Base-by-base conservation (phyloP, 176 grass and related monocot genomes). In the Triticum turgidum region DNA sequence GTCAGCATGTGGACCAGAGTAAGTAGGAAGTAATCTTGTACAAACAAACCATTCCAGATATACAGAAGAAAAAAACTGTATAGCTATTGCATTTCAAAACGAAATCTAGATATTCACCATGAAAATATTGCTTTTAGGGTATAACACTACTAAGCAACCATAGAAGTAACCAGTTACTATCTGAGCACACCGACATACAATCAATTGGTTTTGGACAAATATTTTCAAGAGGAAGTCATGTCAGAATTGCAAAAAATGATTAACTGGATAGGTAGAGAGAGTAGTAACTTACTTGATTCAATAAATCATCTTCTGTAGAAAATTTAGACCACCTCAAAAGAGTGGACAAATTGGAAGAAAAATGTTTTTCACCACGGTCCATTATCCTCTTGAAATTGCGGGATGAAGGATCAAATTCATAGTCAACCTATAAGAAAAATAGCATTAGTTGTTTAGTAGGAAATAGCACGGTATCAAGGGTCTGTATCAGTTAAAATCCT, bases 301-400 rank as follows among this genome's bases (percentile, higher is more conserved):
- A 76, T 49, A 97, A 82, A 44, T 97, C 90, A 15, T 58, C 47
- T 92, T 97, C 90, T 37, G 88, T 89, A 67, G 79, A 39, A 90
- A 94, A 97, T 39, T 90, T 90, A 42, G 86, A 94, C 94, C 92
- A 94, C 66, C 61, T 90, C 85, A 94, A 82, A 70, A 94, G 56
- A 86, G 73, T 70, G 74, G 88, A 92, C 72, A 97, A 88, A 84
- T 91, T 97, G 39, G 90, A 90, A 49, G 12, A 83, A 83, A 97
- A 94, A 82, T 94, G 59, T 38, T 76, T 78, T 74, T 87, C 77
- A 83, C 83, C 90, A 7, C 10, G 25, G 76, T 80, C 42, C 59
- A 75, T 41, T 87, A 91, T 87, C 66, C 76, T 92, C 38, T 88
- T 89, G 54, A 80, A 90, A 77, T 65, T 78, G 61, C 86, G 86